Base-by-base conservation (phyloP, 202 grass and related monocot species). In the Zizania palustris region DNA sequence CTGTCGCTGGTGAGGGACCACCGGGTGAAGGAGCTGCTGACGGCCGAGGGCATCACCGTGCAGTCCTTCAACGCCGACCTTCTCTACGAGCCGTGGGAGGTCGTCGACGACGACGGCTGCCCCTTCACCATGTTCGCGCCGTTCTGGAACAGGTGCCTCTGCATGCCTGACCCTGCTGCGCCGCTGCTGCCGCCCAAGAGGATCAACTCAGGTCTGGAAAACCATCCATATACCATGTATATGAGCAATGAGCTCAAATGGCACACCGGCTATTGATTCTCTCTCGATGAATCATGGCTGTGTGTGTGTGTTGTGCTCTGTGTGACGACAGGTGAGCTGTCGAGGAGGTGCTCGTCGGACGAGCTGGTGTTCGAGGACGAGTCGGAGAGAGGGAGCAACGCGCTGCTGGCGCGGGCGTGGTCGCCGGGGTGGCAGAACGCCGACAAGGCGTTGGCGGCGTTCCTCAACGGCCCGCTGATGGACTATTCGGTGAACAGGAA, bases 31-130 rank as follows among this genome's bases (percentile, higher is more conserved):
- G 92, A 89, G 77, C 78, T 90, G 34, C 75, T 99, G 54, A 72
- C 71, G 48, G 80, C 89, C 38, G 81, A 78, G 80, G 96, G 96
- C 78, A 79, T 99, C 87, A 70, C 75, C 38, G 96, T 99, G 68
- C 87, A 72, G 45, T 92, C 96, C 37, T 99, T 99, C 83, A 99
- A 99, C 76, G 88, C 91, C 11, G 96, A 99, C 74, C 83, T 99
- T 65, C 89, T 99, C 38, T 99, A 99, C 57, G 96, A 99, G 72
- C 96, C 96, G 56, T 99, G 96, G 96, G 89, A 99, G 67, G 92
- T 99, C 70, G 85, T 95, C 39, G 92, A 99, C 72, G 96, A 90
- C 41, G 75, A 93, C 65, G 85, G 83, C 37, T 65, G 80, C 34
- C 85, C 96, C n/a, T 99, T 99, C 79, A 87, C 83, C 77, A 99